Conservation (phyloP, 1,139 yeast species). For the Scheffersomyces lignicola region DNA sequence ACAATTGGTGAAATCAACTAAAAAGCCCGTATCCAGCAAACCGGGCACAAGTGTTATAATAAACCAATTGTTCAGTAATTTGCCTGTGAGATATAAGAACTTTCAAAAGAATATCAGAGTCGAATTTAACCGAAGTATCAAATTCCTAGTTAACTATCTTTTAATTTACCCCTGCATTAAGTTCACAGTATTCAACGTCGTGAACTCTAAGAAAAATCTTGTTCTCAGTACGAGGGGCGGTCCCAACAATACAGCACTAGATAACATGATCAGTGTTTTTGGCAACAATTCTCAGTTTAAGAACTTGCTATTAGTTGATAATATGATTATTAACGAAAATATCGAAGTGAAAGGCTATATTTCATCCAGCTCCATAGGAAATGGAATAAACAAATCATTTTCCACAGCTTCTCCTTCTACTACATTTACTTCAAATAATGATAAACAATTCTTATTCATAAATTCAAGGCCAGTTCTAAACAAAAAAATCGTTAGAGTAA, state of each 20-base stretch:
- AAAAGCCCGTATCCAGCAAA: conserved; percentile 37
- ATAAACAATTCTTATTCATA: conserved; percentile 72
- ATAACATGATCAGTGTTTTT: conserved; percentile 65
- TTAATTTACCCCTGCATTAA: conserved; percentile 58
- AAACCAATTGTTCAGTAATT: conserved; percentile 52
- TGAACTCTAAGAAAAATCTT: conserved; percentile 49
- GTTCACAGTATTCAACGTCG: conserved; percentile 56
- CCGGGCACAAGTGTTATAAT: conserved; percentile 61
- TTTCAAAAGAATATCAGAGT: conserved; percentile 64
- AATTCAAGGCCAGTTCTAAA: conserved; percentile 74
- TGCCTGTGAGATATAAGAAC: conserved; percentile 77
- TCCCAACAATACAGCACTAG: conserved; percentile 27
- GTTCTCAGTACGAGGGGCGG: conserved; percentile 55
- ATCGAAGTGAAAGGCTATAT: conserved; percentile 57
- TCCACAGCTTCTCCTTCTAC: too few relatives aligned
- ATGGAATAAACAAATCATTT: conserved; percentile 29
- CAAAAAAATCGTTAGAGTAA: conserved; percentile 54
- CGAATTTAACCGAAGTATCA: conserved; percentile 69
- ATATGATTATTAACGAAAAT: conserved; percentile 25
- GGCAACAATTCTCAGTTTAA: conserved; percentile 57
- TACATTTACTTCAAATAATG: conserved; percentile 65
- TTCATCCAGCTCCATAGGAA: conserved; percentile 76
- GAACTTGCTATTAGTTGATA: conserved; percentile 51
- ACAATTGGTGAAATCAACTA: conserved; percentile 27
- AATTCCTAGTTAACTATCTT: conserved; percentile 66